Evolutionary conservation across 352 stramenopile species (phyloP).

Genomic region (Saprolegnia parasitica): DNA sequence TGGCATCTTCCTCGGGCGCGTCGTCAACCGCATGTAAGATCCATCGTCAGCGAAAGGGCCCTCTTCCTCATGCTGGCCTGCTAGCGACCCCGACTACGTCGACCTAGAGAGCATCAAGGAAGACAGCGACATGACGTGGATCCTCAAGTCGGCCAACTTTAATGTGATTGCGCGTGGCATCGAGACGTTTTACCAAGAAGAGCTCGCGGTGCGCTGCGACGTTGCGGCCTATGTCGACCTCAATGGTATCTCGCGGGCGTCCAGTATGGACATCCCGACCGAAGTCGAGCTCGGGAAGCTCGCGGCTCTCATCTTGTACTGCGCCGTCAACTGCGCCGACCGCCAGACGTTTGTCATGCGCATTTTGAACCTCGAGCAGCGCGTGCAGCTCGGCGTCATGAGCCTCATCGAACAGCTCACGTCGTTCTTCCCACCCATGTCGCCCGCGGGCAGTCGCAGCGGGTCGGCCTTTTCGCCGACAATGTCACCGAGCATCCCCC

Average conservation of each 20-base stretch:
- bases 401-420: slow-evolving; percentile 76
- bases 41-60: neutral
- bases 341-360: slow-evolving; percentile 80
- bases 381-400: slow-evolving; percentile 78
- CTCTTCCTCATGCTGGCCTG: neutral
- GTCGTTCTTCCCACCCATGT: slow-evolving; percentile 20
- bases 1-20: slow-evolving; percentile 74
- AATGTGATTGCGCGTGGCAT: slow-evolving; percentile 70
- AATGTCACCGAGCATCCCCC: neutral
- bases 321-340: slow-evolving; percentile 69
- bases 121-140: slow-evolving; percentile 55
- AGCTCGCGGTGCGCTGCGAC: slow-evolving; percentile 68
- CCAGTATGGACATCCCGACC: slow-evolving; percentile 60
- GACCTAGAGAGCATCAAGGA: slow-evolving; percentile 72
- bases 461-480: slow-evolving; percentile 2
- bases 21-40: slow-evolving; percentile 83
- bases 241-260: slow-evolving; percentile 47
- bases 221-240: slow-evolving; percentile 44
- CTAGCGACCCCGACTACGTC: slow-evolving; percentile 71
- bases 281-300: slow-evolving; percentile 66
- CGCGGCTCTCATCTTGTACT: slow-evolving; percentile 66
- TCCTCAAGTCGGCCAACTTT: slow-evolving; percentile 73
- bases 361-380: slow-evolving; percentile 78
- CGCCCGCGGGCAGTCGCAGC: slow-evolving; percentile 1
- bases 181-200: slow-evolving; percentile 77